Percentiles rank a stretch among this genome's conserved stretches.
These are phyloP conservation scores for Quercus engelmannii DNA, from an alignment of 306 rosid species.

Conservation along the genomic window DNA sequence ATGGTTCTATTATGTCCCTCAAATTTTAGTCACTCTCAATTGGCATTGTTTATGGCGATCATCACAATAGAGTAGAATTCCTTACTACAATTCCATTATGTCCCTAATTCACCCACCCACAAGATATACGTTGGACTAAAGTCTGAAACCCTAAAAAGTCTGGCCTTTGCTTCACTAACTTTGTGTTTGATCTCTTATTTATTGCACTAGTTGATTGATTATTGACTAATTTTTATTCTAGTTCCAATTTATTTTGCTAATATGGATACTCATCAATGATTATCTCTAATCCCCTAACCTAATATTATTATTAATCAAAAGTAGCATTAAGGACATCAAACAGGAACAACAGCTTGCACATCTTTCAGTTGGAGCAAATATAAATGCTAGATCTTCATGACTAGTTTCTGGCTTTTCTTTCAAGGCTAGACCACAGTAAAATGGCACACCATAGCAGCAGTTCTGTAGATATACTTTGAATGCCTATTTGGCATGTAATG, in stretches of 20 bases:
- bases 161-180: too few relatives aligned
- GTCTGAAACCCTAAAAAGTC: too few relatives aligned
- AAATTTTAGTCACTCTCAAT: too few relatives aligned
- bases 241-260: neutral
- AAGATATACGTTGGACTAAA: too few relatives aligned
- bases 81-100: too few relatives aligned
- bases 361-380: neutral
- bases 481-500: too few relatives aligned
- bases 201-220: neutral
- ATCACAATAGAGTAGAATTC: too few relatives aligned
- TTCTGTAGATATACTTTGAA: neutral
- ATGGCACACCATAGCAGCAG: neutral
- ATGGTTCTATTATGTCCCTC: too few relatives aligned
- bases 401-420: neutral
- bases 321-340: neutral
- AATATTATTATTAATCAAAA: neutral
- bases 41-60: too few relatives aligned
- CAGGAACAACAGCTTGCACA: neutral
- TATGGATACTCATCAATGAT: neutral
- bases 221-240: neutral
- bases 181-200: too few relatives aligned
- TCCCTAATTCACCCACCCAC: too few relatives aligned
- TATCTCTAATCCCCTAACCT: neutral
- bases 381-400: neutral
- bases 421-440: too few relatives aligned